phyloP scores from a whole-genome alignment of 148 eudicot species.

The Dianthus caryophyllus region DNA sequence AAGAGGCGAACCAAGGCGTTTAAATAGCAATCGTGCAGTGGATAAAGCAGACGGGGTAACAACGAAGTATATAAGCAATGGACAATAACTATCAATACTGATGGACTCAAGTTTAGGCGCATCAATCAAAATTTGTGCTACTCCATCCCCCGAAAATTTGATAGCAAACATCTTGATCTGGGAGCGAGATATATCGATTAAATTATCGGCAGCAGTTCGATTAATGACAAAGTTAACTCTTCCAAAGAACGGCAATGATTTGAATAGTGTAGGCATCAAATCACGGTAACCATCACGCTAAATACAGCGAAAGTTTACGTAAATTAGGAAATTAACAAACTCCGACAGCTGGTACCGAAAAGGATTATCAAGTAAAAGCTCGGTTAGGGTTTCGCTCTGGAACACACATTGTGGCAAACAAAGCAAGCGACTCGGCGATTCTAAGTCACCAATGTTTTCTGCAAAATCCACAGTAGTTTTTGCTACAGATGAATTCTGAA shows the following conservation, averaged over 20 bases:
- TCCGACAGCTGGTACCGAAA: not conserved
- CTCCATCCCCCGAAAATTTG: not conserved
- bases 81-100: not conserved
- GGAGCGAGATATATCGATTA: not conserved
- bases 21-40: not conserved
- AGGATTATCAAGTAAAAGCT: not conserved
- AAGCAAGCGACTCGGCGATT: not conserved
- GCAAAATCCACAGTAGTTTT: too few relatives aligned
- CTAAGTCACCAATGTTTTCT: not conserved
- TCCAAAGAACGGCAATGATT: slow-evolving; percentile 10
- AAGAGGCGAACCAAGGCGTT: too few relatives aligned
- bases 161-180: not conserved
- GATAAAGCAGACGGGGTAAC: not conserved
- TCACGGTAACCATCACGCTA: not conserved
- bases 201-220: not conserved
- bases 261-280: not conserved
- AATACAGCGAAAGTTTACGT: not conserved
- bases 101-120: not conserved
- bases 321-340: slow-evolving; percentile 3
- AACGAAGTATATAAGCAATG: not conserved
- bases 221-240: not conserved
- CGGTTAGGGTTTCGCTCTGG: not conserved
- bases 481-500: not conserved
- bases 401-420: not conserved
- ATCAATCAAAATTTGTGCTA: not conserved